Evolutionary conservation across 1,284 basidiomycete species (phyloP).

Genomic region (Puccinia novopanici): DNA sequence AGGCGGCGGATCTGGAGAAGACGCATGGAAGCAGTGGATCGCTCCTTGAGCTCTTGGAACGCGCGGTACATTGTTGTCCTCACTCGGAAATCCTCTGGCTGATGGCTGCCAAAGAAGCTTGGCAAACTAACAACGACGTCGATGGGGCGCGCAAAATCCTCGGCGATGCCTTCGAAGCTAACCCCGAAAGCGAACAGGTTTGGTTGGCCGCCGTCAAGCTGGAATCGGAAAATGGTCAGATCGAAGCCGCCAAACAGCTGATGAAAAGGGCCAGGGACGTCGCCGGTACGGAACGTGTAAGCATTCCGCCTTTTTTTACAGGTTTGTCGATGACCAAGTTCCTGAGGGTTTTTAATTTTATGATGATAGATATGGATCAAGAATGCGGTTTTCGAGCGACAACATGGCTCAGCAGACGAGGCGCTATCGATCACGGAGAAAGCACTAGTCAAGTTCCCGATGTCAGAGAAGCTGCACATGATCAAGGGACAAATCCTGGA

Average conservation of each 20-base stretch:
- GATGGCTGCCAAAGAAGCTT: conserved; percentile 94
- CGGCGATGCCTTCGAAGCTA: conserved; percentile 85
- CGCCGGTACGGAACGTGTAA: conserved; percentile 83
- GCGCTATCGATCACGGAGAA: conserved; percentile 75
- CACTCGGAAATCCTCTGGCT: conserved; percentile 95
- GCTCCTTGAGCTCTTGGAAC: conserved; percentile 76
- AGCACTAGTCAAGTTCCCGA: conserved; percentile 78
- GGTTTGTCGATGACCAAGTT: background rate
- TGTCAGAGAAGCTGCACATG: conserved; percentile 90
- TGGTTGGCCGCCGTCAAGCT: conserved; percentile 96
- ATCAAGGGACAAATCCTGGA: conserved; percentile 85
- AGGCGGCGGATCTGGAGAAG: conserved; percentile 89
- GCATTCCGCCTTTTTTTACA: conserved; percentile 56
- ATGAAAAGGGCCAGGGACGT: conserved; percentile 83
- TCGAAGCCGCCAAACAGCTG: conserved; percentile 79
- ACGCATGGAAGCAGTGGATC: conserved; percentile 80
- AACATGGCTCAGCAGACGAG: conserved; percentile 73
- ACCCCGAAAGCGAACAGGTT: conserved; percentile 93
- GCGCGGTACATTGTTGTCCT: conserved; percentile 84
- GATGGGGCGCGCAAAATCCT: conserved; percentile 81
- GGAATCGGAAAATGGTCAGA: conserved; percentile 88
- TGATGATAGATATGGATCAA: conserved; percentile 90
- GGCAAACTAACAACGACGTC: conserved; percentile 78
- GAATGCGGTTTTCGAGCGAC: conserved; percentile 87
- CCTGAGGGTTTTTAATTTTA: background rate